phyloP scores from a whole-genome alignment of 768 basidiomycete genomes.

The Rhodotorula taiwanensis region DNA sequence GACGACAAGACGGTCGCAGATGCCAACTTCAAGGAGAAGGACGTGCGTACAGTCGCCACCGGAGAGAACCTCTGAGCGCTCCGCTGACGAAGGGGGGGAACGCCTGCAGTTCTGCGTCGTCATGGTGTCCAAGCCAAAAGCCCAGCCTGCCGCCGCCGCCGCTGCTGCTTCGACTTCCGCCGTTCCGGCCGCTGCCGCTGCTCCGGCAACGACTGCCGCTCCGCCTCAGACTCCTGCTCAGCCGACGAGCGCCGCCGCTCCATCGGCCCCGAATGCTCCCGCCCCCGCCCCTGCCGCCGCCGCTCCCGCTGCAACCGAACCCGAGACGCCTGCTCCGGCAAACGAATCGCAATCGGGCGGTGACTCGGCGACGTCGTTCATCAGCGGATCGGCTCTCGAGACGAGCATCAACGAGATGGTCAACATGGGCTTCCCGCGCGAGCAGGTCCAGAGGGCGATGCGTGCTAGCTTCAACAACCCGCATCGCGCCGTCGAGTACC shows the following conservation, averaged over 20 bases:
- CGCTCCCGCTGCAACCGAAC: constrained; percentile 25
- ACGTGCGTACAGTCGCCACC: constrained; percentile 43
- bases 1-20: constrained; percentile 83
- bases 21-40: constrained; percentile 93
- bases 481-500: constrained; percentile 94
- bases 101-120: constrained; percentile 73
- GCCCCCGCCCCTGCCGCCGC: constrained; percentile 44
- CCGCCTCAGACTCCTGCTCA: constrained; percentile 43
- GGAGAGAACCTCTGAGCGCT: neutral
- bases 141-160: constrained; percentile 35
- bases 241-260: constrained; percentile 41
- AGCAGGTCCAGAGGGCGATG: constrained; percentile 74
- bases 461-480: constrained; percentile 96
- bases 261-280: constrained; percentile 42
- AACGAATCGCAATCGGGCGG: constrained; percentile 45
- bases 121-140: constrained; percentile 77
- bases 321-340: constrained; percentile 44
- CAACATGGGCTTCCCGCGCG: constrained; percentile 88
- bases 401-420: constrained; percentile 71
- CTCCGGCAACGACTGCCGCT: constrained; percentile 41
- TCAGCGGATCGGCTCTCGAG: constrained; percentile 71
- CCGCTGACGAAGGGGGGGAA: neutral
- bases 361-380: constrained; percentile 55
- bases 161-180: constrained; percentile 12
- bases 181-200: constrained; percentile 13